Evolutionary conservation across 2,329 filamentous ascomycete species (phyloP).

Genomic region (Sporothrix mexicana): DNA sequence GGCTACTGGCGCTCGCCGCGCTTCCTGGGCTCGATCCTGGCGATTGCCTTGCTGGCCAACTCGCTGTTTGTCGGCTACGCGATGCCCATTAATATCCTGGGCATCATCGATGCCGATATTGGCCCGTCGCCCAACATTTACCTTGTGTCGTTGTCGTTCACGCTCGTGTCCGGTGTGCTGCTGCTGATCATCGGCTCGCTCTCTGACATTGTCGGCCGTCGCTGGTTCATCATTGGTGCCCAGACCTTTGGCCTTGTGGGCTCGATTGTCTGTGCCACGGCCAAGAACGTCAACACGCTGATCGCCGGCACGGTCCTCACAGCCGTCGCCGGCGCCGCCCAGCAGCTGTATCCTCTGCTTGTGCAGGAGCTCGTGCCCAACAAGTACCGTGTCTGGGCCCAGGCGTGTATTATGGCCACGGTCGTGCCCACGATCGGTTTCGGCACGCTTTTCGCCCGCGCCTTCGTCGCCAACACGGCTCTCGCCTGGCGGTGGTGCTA

Average conservation of each 20-base stretch:
- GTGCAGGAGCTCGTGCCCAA: slow-evolving; percentile 52
- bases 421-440: slow-evolving; percentile 49
- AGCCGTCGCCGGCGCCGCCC: slow-evolving; percentile 48
- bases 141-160: slow-evolving; percentile 27
- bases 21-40: slow-evolving; percentile 24
- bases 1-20: slow-evolving; percentile 30
- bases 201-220: slow-evolving; percentile 50
- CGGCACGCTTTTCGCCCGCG: slow-evolving; percentile 51
- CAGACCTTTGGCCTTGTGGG: slow-evolving; percentile 46
- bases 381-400: slow-evolving; percentile 46
- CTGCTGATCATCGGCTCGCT: slow-evolving; percentile 44
- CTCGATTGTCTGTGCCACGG: slow-evolving; percentile 46
- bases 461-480: slow-evolving; percentile 49
- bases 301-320: slow-evolving; percentile 47
- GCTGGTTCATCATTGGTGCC: slow-evolving; percentile 47
- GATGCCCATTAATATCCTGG: slow-evolving; percentile 28
- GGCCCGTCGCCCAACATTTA: slow-evolving; percentile 31
- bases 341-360: slow-evolving; percentile 49
- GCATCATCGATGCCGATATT: slow-evolving; percentile 30
- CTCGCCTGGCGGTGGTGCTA: slow-evolving; percentile 56
- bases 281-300: slow-evolving; percentile 44
- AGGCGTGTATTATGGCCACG: slow-evolving; percentile 47
- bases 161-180: slow-evolving; percentile 39
- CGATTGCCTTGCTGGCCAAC: slow-evolving; percentile 28
- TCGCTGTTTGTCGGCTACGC: slow-evolving; percentile 29